Evolutionary conservation across 768 basidiomycete genomes (phyloP), one percentile per base, ranked within the genome.

Genomic region (Lactarius indigo): DNA sequence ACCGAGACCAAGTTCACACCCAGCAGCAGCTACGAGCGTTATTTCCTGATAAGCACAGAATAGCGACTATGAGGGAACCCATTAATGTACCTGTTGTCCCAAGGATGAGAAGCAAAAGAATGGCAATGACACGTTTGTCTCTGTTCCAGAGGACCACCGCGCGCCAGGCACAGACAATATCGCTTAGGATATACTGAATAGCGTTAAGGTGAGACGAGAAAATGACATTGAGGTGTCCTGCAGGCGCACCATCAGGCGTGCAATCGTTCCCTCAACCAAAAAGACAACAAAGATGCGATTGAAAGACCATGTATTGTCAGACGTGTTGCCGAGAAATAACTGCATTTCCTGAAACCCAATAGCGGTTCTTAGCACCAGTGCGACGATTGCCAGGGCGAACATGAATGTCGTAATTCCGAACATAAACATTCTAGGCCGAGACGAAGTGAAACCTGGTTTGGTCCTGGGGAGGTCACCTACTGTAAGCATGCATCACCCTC

Each of bases 81-180:
- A 18, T 54, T 30, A 3, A n/a, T 10, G 57, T 30, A 57, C 57
- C 57, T 20, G 35, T 35, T 4, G 57, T 57, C 12, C 28, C 33
- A n/a, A 57, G 57, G 20, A 57, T 37, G 57, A 30, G 9, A 10
- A 37, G 18, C 12, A 37, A 17, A 37, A 57, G 57, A 35, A 57
- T 9, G 18, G 57, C 57, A 10, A 57, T 20, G 10, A 57, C 33
- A 9, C 57, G 57, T 12, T 57, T 57, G 20, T 57, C 33, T n/a
- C 12, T 33, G 57, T 57, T 57, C 57, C 57, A 57, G 33, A 57
- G 28, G 20, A 57, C 57, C 20, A 35, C 57, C 5, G 57, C 33
- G 20, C 57, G 57, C 57, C 57, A 57, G 18, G 57, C 57, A 20
- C 57, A 57, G 10, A 57, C n/a, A 20, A 57, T 39, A 39, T 39